Evolutionary conservation across 345 rosid species (phyloP), one percentile per base, ranked within the genome.

Genomic region (Excoecaria agallocha): DNA sequence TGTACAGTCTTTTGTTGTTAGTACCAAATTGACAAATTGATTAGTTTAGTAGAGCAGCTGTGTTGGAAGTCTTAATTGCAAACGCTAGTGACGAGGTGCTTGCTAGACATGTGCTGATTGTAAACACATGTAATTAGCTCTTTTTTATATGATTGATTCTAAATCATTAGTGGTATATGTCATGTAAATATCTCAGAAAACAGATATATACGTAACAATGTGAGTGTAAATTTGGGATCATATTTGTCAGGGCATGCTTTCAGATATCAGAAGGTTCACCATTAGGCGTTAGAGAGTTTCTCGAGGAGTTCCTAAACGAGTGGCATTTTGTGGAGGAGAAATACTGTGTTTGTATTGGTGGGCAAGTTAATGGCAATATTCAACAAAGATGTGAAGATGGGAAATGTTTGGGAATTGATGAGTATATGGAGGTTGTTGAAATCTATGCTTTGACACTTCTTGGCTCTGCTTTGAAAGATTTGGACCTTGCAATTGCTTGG

Each of bases 401-500:
- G 24, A 46, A 35, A 66, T 25, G 24, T 17, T 69, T 92, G 89
- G 88, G 69, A 76, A 72, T 81, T 69, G 89, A 88, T 66, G 80
- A 80, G 76, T 89, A 85, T 66, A 62, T 87, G 76, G 87, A 86
- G 78, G 84, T 88, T 73, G 92, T 84, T 69, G 97, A 92, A 86
- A 60, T 94, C 68, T 94, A 85, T 79, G 81, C 81, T 61, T 77
- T 86, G 68, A 87, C 87, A 70, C 77, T 90, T 70, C 90, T 94
- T 51, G 93, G 87, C 30, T 86, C 76, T 57, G 73, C 72, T 70
- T 80, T 86, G 70, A 81, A 80, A 25, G 88, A 92, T 74, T 45
- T 87, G 69, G 84, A 84, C 58, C 67, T 50, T 80, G 96, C 97
- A 73, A 78, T 92, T 76, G 78, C 92, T 64, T 92, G 98, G 98